Evolutionary conservation across 2,329 filamentous ascomycete species (phyloP).

Genomic region (Pseudogymnoascus sp.): DNA sequence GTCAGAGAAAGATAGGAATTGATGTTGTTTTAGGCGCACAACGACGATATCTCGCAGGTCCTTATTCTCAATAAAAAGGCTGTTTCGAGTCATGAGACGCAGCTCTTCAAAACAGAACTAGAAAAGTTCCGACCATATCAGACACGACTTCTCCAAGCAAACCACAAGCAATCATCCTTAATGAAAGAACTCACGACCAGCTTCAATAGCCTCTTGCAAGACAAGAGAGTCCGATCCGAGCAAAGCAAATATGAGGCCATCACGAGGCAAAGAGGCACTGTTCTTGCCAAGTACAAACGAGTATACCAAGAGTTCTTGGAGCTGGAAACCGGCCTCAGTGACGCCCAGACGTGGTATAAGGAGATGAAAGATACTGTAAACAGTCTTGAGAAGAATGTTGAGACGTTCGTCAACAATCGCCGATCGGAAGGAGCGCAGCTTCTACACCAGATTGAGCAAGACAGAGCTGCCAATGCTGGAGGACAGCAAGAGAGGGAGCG

Average conservation of each 20-base stretch:
- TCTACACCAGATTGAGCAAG: conserved; percentile 63
- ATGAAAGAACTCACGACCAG: conserved; percentile 90
- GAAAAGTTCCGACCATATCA: conserved; percentile 95
- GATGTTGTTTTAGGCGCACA: conserved; percentile 60
- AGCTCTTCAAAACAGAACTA: conserved; percentile 92
- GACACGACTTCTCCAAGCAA: conserved; percentile 82
- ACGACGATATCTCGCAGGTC: conserved; percentile 95
- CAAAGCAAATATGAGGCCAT: conserved; percentile 92
- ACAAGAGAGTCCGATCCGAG: conserved; percentile 87
- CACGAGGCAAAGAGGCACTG: conserved; percentile 71
- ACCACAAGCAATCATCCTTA: conserved; percentile 86
- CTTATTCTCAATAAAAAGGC: conserved; percentile 97
- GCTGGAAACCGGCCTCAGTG: conserved; percentile 73
- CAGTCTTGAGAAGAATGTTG: conserved; percentile 89
- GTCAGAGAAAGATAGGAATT: not conserved
- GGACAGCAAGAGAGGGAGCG: conserved; percentile 65
- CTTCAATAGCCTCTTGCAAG: conserved; percentile 83
- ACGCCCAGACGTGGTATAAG: conserved; percentile 86
- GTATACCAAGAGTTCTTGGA: conserved; percentile 91
- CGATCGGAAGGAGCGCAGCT: conserved; percentile 85
- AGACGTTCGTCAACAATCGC: conserved; percentile 92
- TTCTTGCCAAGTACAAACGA: conserved; percentile 81
- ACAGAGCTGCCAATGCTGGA: conserved; percentile 24
- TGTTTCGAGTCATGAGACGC: conserved; percentile 82
- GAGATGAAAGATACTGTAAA: conserved; percentile 95